Percentiles rank a stretch among this genome's conserved stretches.
phyloP scores from a whole-genome alignment of 371 early-diverging fungal genomes.

The Mortierella sp. region DNA sequence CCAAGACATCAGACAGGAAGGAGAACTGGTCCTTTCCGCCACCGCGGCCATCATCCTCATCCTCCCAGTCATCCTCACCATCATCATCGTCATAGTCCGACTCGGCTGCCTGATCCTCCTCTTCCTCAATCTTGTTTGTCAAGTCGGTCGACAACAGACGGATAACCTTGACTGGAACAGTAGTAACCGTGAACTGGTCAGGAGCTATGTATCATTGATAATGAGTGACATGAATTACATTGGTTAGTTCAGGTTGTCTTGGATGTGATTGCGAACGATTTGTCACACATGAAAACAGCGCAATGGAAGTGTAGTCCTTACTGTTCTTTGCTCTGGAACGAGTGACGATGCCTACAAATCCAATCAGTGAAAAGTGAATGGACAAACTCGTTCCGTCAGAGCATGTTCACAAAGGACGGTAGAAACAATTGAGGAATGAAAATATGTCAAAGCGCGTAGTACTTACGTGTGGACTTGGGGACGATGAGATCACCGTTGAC shows the following conservation, averaged over 20 bases:
- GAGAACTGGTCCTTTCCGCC: conserved; percentile 38
- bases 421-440: background rate
- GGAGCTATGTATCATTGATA: conserved; percentile 64
- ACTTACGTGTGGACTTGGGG: conserved; percentile 70
- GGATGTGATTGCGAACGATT: too few relatives aligned
- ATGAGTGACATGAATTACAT: background rate
- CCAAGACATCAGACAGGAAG: conserved; percentile 46
- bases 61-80: conserved; percentile 35
- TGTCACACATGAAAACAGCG: too few relatives aligned
- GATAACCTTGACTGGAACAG: conserved; percentile 86
- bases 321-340: conserved; percentile 55
- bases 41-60: conserved; percentile 26
- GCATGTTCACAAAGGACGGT: background rate
- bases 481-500: conserved; percentile 89
- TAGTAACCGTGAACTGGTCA: conserved; percentile 83
- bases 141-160: conserved; percentile 85
- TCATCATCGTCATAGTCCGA: conserved; percentile 56
- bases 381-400: conserved; percentile 5
- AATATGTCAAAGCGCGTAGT: background rate
- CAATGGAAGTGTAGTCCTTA: background rate
- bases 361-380: conserved; percentile 4
- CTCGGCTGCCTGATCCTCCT: conserved; percentile 47
- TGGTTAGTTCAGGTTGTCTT: background rate
- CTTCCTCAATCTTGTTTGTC: conserved; percentile 66
- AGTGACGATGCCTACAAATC: conserved; percentile 56